These are phyloP conservation scores for Fagopyrum esculentum DNA, from an alignment of 148 eudicot genomes.

Conservation along the genomic window DNA sequence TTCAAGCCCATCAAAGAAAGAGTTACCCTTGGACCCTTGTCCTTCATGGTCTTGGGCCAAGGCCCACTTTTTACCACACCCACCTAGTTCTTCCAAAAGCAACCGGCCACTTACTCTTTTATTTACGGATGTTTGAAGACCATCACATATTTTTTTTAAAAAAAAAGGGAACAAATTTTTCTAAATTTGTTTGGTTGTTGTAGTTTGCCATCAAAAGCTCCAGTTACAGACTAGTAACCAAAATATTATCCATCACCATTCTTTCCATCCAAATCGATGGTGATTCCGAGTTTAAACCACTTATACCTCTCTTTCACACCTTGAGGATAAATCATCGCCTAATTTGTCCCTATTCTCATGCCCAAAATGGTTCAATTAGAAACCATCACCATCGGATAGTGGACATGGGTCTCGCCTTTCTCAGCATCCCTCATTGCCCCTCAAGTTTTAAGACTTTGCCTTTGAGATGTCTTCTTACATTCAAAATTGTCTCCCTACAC, in stretches of 20 bases:
- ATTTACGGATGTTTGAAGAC: background rate
- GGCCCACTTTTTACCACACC: background rate
- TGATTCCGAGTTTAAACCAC: background rate
- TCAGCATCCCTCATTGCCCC: background rate
- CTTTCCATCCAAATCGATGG: too few species aligned
- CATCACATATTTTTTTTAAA: background rate
- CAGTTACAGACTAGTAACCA: background rate
- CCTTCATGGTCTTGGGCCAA: background rate
- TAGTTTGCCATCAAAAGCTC: background rate
- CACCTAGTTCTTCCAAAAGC: background rate
- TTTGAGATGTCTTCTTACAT: background rate
- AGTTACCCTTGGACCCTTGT: background rate
- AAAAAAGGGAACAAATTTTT: background rate
- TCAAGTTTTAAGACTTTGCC: background rate
- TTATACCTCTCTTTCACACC: background rate
- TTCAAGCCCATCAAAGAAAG: background rate
- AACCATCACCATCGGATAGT: background rate
- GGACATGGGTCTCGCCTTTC: background rate
- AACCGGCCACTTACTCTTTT: background rate
- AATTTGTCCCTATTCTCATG: background rate
- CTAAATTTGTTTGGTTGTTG: background rate
- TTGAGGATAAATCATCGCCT: background rate
- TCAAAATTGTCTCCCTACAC: background rate
- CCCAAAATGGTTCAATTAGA: background rate
- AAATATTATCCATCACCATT: too few species aligned